A percentile compares a stretch with the other conserved stretches of the same genome.
Conservation (phyloP, 1,139 yeast species). For the Magnusiomyces suaveolens region DNA sequence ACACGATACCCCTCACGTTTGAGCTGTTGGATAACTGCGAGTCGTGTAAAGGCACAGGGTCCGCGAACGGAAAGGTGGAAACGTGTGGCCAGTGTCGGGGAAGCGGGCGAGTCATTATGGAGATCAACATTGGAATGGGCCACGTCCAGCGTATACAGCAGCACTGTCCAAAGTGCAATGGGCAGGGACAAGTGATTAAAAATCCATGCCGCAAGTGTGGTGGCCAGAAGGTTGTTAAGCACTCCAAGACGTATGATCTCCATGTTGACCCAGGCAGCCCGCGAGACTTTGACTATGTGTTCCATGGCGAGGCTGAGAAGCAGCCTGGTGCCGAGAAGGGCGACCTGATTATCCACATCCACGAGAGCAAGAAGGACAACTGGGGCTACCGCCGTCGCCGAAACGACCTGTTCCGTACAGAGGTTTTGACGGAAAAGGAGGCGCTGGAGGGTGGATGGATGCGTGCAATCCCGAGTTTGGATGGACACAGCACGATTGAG, state of each 20-base stretch:
- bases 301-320: slow-evolving; percentile 75
- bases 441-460: slow-evolving; percentile 75
- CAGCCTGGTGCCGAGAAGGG: slow-evolving; percentile 78
- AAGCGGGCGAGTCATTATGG: slow-evolving; percentile 55
- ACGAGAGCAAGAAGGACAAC: slow-evolving; percentile 34
- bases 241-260: slow-evolving; percentile 48
- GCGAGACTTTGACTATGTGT: slow-evolving; percentile 48
- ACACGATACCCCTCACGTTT: slow-evolving; percentile 49
- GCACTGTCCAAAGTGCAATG: slow-evolving; percentile 70
- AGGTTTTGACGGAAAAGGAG: slow-evolving; percentile 61
- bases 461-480: slow-evolving; percentile 57
- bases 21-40: slow-evolving; percentile 67
- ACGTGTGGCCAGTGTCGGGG: slow-evolving; percentile 66
- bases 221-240: slow-evolving; percentile 58
- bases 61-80: slow-evolving; percentile 62
- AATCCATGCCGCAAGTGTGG: slow-evolving; percentile 58
- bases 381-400: slow-evolving; percentile 84
- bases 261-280: slow-evolving; percentile 63
- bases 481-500: slow-evolving; percentile 42
- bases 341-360: slow-evolving; percentile 52
- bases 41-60: slow-evolving; percentile 74
- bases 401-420: slow-evolving; percentile 67
- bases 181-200: slow-evolving; percentile 59
- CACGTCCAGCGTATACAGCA: slow-evolving; percentile 80
- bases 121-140: slow-evolving; percentile 77